A percentile compares a stretch with the other conserved stretches of the same genome.
phyloP scores from a whole-genome alignment of 202 grass and related monocot species.

The Alloteropsis angusta region DNA sequence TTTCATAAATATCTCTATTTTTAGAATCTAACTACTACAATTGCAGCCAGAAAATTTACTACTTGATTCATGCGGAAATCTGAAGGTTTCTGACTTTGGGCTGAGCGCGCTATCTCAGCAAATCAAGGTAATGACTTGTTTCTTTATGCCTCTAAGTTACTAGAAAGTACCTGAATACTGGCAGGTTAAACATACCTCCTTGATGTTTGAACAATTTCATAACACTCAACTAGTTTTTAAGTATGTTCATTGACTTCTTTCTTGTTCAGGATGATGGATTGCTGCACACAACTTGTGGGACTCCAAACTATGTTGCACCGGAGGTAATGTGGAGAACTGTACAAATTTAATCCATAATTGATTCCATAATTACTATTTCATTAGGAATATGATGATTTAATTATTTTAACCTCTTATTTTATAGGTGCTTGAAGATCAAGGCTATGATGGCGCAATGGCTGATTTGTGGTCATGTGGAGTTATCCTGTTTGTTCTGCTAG shows the following conservation, averaged over 20 bases:
- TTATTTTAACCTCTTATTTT: not conserved
- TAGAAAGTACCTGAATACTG: not conserved
- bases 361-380: not conserved
- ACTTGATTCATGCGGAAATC: conserved; percentile 56
- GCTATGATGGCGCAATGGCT: conserved; percentile 74
- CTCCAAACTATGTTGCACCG: conserved; percentile 86
- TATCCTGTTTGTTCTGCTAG: conserved; percentile 79
- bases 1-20: not conserved
- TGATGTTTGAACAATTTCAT: not conserved
- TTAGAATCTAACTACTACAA: not conserved
- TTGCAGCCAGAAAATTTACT: conserved; percentile 75
- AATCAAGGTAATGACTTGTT: conserved; percentile 45
- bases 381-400: not conserved
- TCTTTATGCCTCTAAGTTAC: not conserved
- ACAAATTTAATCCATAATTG: not conserved
- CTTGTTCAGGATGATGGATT: conserved; percentile 67
- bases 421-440: conserved; percentile 75
- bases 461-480: conserved; percentile 89
- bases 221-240: not conserved
- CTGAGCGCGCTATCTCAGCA: conserved; percentile 62
- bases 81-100: conserved; percentile 80
- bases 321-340: conserved; percentile 35
- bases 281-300: conserved; percentile 73
- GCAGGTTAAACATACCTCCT: too few species aligned
- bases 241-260: not conserved